Conservation (phyloP, 1,139 yeast species). For the Waltiozyma sp. region DNA sequence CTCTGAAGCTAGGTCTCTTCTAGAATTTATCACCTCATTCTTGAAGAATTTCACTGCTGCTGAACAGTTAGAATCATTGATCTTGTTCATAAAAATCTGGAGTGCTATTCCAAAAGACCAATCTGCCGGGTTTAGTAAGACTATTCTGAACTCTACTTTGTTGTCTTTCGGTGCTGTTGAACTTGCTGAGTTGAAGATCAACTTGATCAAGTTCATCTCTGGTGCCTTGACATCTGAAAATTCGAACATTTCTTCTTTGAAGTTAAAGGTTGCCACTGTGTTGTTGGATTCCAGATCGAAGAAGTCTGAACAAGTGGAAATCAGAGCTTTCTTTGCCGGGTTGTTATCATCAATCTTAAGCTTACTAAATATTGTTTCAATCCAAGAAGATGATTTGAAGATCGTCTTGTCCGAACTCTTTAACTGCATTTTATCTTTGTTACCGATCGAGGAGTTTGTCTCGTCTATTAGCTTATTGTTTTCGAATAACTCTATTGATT, state of each 20-base stretch:
- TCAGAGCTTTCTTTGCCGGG: slow-evolving; percentile 12
- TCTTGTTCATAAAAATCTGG: slow-evolving; percentile 45
- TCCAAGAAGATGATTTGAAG: slow-evolving; percentile 11
- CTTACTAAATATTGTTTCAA: slow-evolving; percentile 6
- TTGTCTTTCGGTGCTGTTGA: slow-evolving; percentile 41
- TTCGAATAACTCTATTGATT: slow-evolving; percentile 17
- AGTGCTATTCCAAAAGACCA: slow-evolving; percentile 31
- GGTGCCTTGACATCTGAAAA: slow-evolving; percentile 35
- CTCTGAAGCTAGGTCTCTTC: slow-evolving; percentile 52
- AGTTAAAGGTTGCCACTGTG: slow-evolving; percentile 47
- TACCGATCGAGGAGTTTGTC: slow-evolving; percentile 69
- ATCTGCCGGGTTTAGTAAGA: slow-evolving; percentile 37
- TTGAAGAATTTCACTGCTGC: slow-evolving; percentile 53
- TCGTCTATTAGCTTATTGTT: slow-evolving; percentile 47
- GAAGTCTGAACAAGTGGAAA: slow-evolving; percentile 13
- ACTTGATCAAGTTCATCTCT: slow-evolving; percentile 43
- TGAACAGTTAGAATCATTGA: slow-evolving; percentile 58
- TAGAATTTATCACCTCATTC: slow-evolving; percentile 65
- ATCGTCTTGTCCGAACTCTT: slow-evolving; percentile 36
- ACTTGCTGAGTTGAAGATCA: slow-evolving; percentile 36
- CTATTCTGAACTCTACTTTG: slow-evolving; percentile 55
- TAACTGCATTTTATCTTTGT: slow-evolving; percentile 49
- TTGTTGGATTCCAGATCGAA: slow-evolving; percentile 37
- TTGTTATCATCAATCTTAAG: slow-evolving; percentile 12
- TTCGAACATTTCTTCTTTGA: slow-evolving; percentile 35